These are phyloP conservation scores for Paspalum notatum DNA, from an alignment of 176 grass and related monocot genomes.

Conservation along the genomic window DNA sequence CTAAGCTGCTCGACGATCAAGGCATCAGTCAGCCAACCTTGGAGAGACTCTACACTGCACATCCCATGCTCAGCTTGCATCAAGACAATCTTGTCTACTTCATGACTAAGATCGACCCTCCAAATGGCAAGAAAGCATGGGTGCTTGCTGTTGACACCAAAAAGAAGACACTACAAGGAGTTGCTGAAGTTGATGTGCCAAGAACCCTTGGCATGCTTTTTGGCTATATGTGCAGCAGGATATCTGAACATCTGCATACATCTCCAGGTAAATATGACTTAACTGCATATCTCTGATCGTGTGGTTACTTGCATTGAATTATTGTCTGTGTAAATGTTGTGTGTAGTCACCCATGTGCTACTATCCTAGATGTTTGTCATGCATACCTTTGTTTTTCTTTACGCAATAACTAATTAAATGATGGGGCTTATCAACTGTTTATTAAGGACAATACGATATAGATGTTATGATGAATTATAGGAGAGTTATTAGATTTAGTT, in stretches of 20 bases:
- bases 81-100: neutral
- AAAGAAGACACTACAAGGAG: neutral
- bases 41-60: slow-evolving; percentile 9
- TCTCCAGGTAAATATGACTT: neutral
- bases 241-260: neutral
- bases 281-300: neutral
- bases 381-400: neutral
- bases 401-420: no score
- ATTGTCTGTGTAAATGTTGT: neutral
- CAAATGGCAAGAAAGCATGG: neutral
- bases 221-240: neutral
- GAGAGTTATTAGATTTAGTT: no score
- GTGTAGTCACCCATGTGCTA: no score
- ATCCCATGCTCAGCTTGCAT: neutral
- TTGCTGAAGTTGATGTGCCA: neutral
- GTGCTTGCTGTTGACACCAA: neutral
- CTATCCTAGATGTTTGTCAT: no score
- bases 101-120: neutral
- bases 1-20: neutral
- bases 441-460: no score
- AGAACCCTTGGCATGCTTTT: neutral
- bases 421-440: no score
- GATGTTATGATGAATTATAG: no score
- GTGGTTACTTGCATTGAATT: neutral
- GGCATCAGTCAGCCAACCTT: neutral